Conservation (phyloP, 768 basidiomycete species). For the Auricularia auricula-judae region DNA sequence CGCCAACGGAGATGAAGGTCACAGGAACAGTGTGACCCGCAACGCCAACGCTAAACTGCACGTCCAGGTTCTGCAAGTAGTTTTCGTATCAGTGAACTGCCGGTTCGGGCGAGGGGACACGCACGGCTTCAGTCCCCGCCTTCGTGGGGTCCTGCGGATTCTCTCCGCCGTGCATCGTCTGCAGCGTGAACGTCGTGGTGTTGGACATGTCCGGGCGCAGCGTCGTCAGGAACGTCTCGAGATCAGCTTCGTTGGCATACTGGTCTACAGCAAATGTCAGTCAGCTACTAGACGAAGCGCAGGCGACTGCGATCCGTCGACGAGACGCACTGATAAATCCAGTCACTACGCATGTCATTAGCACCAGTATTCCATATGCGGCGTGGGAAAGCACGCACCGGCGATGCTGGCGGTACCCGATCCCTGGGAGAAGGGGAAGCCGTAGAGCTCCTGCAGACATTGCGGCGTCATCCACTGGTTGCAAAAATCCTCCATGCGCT, state of each 20-base stretch:
- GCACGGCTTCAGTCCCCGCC: conserved; percentile 22
- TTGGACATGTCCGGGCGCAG: conserved; percentile 13
- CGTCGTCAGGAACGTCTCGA: conserved; percentile 2
- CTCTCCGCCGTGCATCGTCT: conserved; percentile 12
- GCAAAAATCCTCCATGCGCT: background rate
- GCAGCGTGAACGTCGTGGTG: conserved; percentile 12
- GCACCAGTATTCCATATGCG: background rate
- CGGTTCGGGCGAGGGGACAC: background rate
- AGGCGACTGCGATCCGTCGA: background rate
- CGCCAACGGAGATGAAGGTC: conserved; percentile 43
- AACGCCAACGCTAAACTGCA: conserved; percentile 22
- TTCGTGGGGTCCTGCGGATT: conserved; percentile 23
- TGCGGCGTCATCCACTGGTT: background rate
- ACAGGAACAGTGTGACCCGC: conserved; percentile 47
- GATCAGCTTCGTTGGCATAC: conserved; percentile 20
- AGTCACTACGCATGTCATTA: background rate
- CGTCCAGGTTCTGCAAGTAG: conserved; percentile 22
- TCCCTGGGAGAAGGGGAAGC: background rate
- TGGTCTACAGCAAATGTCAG: conserved; percentile 8
- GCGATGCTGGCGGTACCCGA: background rate
- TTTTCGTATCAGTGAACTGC: background rate
- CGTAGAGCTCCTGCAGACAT: background rate
- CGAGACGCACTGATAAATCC: background rate
- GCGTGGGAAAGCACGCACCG: background rate
- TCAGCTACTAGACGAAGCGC: background rate